Percentiles rank a stretch among this genome's conserved stretches.
phyloP scores from a whole-genome alignment of 352 stramenopile species.

The Phytophthora palmivora region DNA sequence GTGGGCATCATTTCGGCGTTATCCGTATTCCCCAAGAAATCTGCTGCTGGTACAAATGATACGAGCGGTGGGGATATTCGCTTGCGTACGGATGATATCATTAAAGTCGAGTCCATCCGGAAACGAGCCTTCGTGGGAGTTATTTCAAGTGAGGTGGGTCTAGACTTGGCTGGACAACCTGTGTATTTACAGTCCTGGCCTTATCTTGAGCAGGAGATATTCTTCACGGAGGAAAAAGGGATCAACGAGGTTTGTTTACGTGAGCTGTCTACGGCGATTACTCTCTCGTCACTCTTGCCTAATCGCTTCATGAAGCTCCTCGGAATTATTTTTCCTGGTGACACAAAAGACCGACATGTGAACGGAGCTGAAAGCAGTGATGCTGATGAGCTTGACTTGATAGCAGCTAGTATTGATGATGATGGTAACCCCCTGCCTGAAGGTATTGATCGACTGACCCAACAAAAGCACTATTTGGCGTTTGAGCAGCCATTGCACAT shows the following conservation, averaged over 20 bases:
- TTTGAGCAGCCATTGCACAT: conserved; percentile 85
- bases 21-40: conserved; percentile 52
- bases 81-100: conserved; percentile 51
- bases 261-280: conserved; percentile 57
- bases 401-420: conserved; percentile 43
- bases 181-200: conserved; percentile 86
- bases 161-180: conserved; percentile 56
- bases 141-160: conserved; percentile 41
- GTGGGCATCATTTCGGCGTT: conserved; percentile 31
- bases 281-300: conserved; percentile 50
- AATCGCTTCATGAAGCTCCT: conserved; percentile 64
- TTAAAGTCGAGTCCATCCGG: conserved; percentile 65
- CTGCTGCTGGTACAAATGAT: conserved; percentile 23
- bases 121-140: conserved; percentile 69
- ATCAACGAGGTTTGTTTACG: conserved; percentile 65
- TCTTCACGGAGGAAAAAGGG: conserved; percentile 55
- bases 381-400: conserved; percentile 45
- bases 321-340: conserved; percentile 77
- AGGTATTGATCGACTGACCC: conserved; percentile 45
- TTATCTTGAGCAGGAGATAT: conserved; percentile 65
- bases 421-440: conserved; percentile 39
- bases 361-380: conserved; percentile 19
- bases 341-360: conserved; percentile 38
- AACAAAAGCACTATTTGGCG: conserved; percentile 71
- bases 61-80: conserved; percentile 35